Conservation (phyloP, 805 yeast genomes). For the Yarrowia osloensis region DNA sequence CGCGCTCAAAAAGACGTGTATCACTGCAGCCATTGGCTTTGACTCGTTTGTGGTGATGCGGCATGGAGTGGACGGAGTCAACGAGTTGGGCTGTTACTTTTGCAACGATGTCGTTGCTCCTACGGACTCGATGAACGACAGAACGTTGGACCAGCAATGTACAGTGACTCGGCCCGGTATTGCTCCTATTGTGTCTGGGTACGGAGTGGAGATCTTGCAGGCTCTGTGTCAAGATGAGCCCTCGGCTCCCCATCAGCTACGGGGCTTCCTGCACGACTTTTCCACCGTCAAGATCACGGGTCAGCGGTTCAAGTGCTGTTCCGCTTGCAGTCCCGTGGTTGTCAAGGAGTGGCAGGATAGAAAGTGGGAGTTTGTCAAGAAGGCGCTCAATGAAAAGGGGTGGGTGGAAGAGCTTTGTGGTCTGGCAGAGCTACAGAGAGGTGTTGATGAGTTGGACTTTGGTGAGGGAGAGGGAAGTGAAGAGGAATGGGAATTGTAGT, state of each 20-base stretch:
- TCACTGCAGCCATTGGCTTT: conserved; percentile 94
- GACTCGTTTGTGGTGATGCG: conserved; percentile 93
- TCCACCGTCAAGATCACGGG: conserved; percentile 65
- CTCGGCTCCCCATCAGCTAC: conserved; percentile 73
- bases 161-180: conserved; percentile 98
- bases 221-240: conserved; percentile 40
- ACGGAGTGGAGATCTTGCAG: conserved; percentile 25
- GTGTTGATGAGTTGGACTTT: conserved; percentile 60
- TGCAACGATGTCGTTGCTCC: conserved; percentile 98
- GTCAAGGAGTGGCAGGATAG: conserved; percentile 51
- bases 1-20: conserved; percentile 67
- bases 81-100: conserved; percentile 80
- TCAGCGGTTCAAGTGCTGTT: conserved; percentile 73
- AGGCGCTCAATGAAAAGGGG: conserved; percentile 64
- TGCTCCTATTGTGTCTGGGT: conserved; percentile 66
- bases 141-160: conserved; percentile 97
- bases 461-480: not conserved
- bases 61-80: conserved; percentile 61
- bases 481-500: conserved; percentile 24
- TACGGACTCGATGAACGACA: conserved; percentile 76
- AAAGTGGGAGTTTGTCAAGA: conserved; percentile 81
- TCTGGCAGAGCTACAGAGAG: conserved; percentile 66
- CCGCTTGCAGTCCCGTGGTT: conserved; percentile 77
- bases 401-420: conserved; percentile 82
- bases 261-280: conserved; percentile 78